Conservation (phyloP, 306 rosid genomes). For the Prunus campanulata region DNA sequence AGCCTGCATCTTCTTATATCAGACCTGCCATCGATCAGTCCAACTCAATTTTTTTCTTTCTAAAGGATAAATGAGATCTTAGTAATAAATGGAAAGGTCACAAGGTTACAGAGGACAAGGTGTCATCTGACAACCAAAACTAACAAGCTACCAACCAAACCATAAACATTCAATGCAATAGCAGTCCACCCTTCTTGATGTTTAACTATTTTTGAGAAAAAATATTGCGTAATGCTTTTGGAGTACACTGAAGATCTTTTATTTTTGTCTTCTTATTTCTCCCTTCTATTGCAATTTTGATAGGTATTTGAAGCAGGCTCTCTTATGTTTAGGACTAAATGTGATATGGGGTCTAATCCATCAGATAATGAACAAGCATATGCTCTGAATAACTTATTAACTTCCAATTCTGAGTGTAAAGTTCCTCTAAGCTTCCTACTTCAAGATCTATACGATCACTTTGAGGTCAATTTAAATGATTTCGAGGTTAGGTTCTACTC, state of each 20-base stretch:
- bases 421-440: slow-evolving; percentile 36
- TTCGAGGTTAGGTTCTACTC: slow-evolving; percentile 53
- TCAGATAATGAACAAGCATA: slow-evolving; percentile 36
- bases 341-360: slow-evolving; percentile 34
- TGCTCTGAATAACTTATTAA: slow-evolving; percentile 37
- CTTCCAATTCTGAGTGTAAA: slow-evolving; percentile 35
- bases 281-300: slow-evolving; percentile 12
- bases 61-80: too few species aligned
- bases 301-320: slow-evolving; percentile 62
- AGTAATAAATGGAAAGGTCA: too few species aligned
- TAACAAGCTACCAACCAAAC: too few species aligned
- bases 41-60: too few species aligned
- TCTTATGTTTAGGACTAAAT: slow-evolving; percentile 41
- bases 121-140: too few species aligned
- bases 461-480: slow-evolving; percentile 62
- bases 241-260: neutral
- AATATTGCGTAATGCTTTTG: neutral
- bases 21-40: too few species aligned
- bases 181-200: too few species aligned
- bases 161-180: too few species aligned
- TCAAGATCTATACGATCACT: slow-evolving; percentile 56
- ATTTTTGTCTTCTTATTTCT: slow-evolving; percentile 5
- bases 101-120: too few species aligned
- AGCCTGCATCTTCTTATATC: too few species aligned
- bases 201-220: neutral